Percentiles rank a stretch among this genome's conserved stretches.
phyloP scores from a whole-genome alignment of 1,284 basidiomycete genomes.

The Puccinia novopanici region DNA sequence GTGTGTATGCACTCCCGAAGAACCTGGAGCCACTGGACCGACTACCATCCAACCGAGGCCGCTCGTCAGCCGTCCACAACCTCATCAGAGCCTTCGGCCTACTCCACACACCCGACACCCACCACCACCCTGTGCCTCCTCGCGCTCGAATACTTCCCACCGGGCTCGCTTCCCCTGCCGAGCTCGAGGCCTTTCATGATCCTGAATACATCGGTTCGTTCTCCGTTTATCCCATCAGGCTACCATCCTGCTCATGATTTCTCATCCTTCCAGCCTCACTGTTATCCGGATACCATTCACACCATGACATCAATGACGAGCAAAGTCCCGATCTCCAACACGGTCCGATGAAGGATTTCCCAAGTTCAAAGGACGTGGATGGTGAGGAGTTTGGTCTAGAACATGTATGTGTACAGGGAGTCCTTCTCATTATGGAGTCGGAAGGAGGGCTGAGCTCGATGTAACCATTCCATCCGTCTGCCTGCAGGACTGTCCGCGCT shows the following conservation, averaged over 20 bases:
- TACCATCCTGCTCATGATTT: background rate
- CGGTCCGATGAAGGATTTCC: conserved; percentile 10
- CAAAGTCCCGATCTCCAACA: background rate
- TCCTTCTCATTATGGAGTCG: background rate
- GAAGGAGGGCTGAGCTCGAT: background rate
- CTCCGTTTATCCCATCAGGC: background rate
- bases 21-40: conserved; percentile 65
- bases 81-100: conserved; percentile 68
- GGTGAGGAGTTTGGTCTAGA: conserved; percentile 67
- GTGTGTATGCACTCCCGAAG: conserved; percentile 38
- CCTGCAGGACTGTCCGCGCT: conserved; percentile 76
- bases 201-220: conserved; percentile 42
- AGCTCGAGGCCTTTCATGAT: conserved; percentile 41
- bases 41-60: conserved; percentile 76
- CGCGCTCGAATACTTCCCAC: conserved; percentile 56
- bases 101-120: conserved; percentile 59
- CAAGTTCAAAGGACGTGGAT: conserved; percentile 54
- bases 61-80: conserved; percentile 78
- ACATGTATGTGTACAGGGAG: conserved; percentile 62
- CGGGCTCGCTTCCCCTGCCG: conserved; percentile 20
- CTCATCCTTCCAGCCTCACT: background rate
- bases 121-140: conserved; percentile 55
- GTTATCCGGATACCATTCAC: background rate
- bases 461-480: background rate
- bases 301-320: background rate